Conservation (phyloP, 441 rosid species). For the Omphalea diandra region DNA sequence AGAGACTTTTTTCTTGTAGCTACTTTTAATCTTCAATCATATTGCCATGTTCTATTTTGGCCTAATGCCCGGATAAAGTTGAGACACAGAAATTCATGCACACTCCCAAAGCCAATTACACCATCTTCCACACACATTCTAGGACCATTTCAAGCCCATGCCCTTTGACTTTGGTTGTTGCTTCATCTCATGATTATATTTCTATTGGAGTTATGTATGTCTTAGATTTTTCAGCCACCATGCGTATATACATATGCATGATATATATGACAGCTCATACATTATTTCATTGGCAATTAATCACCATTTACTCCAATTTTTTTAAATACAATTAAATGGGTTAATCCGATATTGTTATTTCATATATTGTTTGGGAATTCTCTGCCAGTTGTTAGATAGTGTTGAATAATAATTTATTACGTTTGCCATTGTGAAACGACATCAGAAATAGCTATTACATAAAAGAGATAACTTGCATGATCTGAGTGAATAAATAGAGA, state of each 20-base stretch:
- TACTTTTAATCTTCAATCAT: conserved; percentile 23
- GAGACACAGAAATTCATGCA: conserved; percentile 34
- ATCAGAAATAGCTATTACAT: not conserved
- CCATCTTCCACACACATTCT: conserved; percentile 19
- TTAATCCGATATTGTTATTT: not conserved
- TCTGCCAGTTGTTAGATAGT: too few species aligned
- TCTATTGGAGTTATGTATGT: not conserved
- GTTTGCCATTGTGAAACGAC: too few species aligned
- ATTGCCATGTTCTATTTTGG: conserved; percentile 21
- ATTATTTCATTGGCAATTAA: not conserved
- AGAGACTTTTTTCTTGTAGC: conserved; percentile 1
- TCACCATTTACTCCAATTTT: not conserved
- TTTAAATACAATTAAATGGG: not conserved
- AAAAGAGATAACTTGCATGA: not conserved
- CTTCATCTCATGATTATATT: not conserved
- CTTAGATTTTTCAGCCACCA: conserved; percentile 11
- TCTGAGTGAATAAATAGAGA: not conserved
- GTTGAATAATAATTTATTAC: too few species aligned
- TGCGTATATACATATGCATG: too few species aligned
- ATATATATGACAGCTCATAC: too few species aligned
- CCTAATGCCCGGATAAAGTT: conserved; percentile 21
- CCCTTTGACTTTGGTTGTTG: conserved; percentile 22
- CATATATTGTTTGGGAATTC: not conserved
- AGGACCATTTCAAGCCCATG: conserved; percentile 18
- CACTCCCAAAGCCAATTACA: not conserved